These are phyloP conservation scores for Camellia lanceoleosa DNA, from an alignment of 148 eudicot genomes.

Conservation along the genomic window DNA sequence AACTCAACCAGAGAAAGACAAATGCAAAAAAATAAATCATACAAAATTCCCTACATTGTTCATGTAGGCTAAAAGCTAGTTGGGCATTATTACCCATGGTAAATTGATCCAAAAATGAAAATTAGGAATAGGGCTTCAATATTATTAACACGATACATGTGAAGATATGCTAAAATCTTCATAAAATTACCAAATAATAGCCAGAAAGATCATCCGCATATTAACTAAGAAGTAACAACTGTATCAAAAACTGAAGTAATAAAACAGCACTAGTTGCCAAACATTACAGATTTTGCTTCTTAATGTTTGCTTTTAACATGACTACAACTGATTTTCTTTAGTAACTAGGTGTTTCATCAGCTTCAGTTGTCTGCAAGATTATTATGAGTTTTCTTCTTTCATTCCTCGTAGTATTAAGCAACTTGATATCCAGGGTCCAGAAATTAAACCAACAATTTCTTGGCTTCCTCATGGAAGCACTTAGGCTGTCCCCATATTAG, in stretches of 20 bases:
- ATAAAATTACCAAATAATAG: background rate
- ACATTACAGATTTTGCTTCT: background rate
- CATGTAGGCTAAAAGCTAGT: background rate
- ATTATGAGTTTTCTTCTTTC: background rate
- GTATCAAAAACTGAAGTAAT: constrained; percentile 4
- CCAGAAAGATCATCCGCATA: background rate
- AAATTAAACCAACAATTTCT: constrained; percentile 1
- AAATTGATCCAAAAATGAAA: background rate
- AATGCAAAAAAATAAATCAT: background rate
- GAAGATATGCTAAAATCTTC: background rate
- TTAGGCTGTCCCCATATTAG: background rate
- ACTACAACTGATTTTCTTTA: background rate
- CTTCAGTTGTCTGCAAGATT: background rate
- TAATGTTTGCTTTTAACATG: background rate
- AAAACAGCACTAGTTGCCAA: background rate
- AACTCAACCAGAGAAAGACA: background rate
- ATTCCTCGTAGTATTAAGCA: background rate
- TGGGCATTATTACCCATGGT: background rate
- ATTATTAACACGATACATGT: background rate
- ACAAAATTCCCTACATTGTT: background rate
- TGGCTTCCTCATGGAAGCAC: background rate
- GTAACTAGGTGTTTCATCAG: background rate
- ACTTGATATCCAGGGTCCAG: constrained; percentile 13
- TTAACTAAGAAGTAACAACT: background rate
- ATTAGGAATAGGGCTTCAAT: background rate